Percentiles rank a stretch among this genome's conserved stretches.
Conservation (phyloP, 805 yeast genomes). For the Saturnispora besseyi region DNA sequence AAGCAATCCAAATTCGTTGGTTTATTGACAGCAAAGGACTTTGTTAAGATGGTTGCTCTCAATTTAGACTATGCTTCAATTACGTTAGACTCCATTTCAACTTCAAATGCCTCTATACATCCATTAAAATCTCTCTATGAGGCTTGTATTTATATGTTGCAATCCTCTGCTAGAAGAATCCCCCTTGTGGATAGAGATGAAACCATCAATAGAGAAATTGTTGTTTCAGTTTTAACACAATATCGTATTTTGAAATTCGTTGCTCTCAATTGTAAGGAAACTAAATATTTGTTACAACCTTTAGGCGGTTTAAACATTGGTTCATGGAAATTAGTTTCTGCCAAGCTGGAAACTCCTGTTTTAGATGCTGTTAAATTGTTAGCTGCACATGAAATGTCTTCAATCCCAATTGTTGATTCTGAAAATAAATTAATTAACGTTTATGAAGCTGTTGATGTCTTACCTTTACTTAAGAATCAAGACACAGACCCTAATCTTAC, state of each 20-base stretch:
- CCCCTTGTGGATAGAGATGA: slow-evolving; percentile 94
- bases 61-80: not conserved
- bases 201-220: slow-evolving; percentile 85
- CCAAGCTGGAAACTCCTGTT: slow-evolving; percentile 86
- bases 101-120: slow-evolving; percentile 50
- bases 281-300: slow-evolving; percentile 71
- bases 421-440: slow-evolving; percentile 66
- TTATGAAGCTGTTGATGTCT: slow-evolving; percentile 91
- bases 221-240: slow-evolving; percentile 90
- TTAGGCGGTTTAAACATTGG: slow-evolving; percentile 62
- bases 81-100: not conserved
- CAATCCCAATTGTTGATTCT: slow-evolving; percentile 85
- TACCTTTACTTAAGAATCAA: slow-evolving; percentile 85
- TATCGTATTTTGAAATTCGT: slow-evolving; percentile 93
- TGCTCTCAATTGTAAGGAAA: slow-evolving; percentile 91
- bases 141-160: slow-evolving; percentile 88
- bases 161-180: slow-evolving; percentile 81
- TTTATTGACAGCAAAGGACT: slow-evolving; percentile 81
- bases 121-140: slow-evolving; percentile 86
- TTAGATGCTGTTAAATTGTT: slow-evolving; percentile 82
- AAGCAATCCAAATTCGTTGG: slow-evolving; percentile 89
- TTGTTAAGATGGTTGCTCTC: slow-evolving; percentile 68
- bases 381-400: slow-evolving; percentile 72
- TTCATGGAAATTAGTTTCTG: slow-evolving; percentile 55
- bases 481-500: slow-evolving; percentile 82